phyloP scores from a whole-genome alignment of 2,329 filamentous ascomycete genomes.

The Nannizzia gypsea region DNA sequence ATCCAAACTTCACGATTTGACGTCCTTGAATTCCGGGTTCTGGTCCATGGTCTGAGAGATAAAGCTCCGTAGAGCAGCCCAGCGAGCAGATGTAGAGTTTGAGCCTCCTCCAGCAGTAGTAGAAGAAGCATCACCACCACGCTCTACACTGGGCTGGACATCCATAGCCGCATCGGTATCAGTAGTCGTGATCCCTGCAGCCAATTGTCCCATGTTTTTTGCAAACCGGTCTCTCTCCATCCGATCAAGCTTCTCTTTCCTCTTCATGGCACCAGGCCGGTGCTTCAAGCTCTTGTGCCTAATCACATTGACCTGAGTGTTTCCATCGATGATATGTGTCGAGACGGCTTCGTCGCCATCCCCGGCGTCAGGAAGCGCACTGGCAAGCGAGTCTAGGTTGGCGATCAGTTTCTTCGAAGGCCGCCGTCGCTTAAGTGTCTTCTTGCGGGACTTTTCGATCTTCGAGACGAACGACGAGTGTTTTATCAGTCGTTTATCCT shows the following conservation, averaged over 20 bases:
- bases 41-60: constrained; percentile 83
- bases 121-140: constrained; percentile 9
- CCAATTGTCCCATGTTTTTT: constrained; percentile 67
- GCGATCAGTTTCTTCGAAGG: constrained; percentile 68
- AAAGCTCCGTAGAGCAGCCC: constrained; percentile 71
- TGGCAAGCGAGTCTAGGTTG: constrained; percentile 62
- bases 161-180: constrained; percentile 3
- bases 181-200: constrained; percentile 25
- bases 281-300: constrained; percentile 62
- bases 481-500: constrained; percentile 71
- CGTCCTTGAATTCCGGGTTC: constrained; percentile 59
- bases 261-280: constrained; percentile 67
- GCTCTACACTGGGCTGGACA: neutral
- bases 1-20: neutral
- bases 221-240: constrained; percentile 76
- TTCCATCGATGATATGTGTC: constrained; percentile 25
- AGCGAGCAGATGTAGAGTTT: constrained; percentile 44
- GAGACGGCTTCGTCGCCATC: constrained; percentile 37
- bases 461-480: constrained; percentile 68
- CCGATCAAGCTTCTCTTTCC: constrained; percentile 66
- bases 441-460: constrained; percentile 52
- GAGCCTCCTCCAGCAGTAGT: constrained; percentile 7
- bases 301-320: constrained; percentile 54
- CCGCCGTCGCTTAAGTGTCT: constrained; percentile 51
- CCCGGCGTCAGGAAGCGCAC: constrained; percentile 60